A percentile compares a stretch with the other conserved stretches of the same genome.
Conservation (phyloP, 2,329 filamentous ascomycete genomes). For the Colletotrichum chlorophyti region DNA sequence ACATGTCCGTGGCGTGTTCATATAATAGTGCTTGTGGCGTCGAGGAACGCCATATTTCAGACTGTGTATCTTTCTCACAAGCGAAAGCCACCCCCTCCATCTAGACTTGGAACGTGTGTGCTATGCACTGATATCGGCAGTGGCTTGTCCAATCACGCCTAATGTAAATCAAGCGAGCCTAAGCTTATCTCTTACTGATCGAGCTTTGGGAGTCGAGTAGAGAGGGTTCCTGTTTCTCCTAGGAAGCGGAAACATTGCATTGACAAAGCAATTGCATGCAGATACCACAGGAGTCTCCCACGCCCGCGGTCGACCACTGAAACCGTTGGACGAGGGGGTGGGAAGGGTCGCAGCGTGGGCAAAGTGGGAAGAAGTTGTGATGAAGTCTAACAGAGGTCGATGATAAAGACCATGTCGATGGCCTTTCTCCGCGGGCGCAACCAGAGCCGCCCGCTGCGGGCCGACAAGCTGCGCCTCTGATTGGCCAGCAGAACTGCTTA, state of each 20-base stretch:
- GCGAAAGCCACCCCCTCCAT: too few relatives aligned
- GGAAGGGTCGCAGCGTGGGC: too few relatives aligned
- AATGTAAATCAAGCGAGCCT: conserved; percentile 6
- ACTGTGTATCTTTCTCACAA: too few relatives aligned
- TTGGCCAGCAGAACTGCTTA: conserved; percentile 5
- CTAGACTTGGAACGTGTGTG: not conserved
- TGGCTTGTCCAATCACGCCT: conserved; percentile 5
- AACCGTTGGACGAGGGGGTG: too few relatives aligned
- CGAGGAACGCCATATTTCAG: not conserved
- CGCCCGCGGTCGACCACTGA: not conserved
- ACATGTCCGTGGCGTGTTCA: too few relatives aligned
- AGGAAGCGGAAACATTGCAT: conserved; percentile 7
- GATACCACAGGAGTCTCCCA: conserved; percentile 8
- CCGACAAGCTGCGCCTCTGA: not conserved
- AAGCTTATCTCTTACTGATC: conserved; percentile 8
- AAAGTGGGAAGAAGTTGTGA: not conserved
- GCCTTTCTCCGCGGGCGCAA: conserved; percentile 23
- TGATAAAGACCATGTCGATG: not conserved
- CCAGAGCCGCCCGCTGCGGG: conserved; percentile 24
- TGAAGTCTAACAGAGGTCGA: not conserved
- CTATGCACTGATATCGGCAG: not conserved
- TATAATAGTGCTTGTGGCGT: too few relatives aligned
- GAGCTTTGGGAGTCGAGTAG: not conserved
- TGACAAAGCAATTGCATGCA: too few relatives aligned
- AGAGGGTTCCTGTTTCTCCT: conserved; percentile 12